Percentiles rank a stretch among this genome's conserved stretches.
phyloP scores from a whole-genome alignment of 1,284 basidiomycete species.

The Hemileia vastatrix region DNA sequence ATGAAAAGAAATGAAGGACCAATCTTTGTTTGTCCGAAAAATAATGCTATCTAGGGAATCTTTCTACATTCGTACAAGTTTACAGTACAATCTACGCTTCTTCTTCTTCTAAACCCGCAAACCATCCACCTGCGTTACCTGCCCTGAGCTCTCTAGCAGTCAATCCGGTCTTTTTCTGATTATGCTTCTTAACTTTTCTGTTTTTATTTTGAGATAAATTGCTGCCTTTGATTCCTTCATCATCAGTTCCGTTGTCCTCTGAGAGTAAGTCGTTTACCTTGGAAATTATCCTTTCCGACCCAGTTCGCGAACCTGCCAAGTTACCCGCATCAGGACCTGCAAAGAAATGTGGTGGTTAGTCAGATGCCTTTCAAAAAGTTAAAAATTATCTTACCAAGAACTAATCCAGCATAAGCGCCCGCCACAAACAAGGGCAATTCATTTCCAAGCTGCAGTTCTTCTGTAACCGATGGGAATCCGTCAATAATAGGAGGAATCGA shows the following conservation, averaged over 20 bases:
- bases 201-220: background rate
- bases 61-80: no score
- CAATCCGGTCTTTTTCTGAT: constrained; percentile 4
- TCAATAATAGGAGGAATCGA: constrained; percentile 12
- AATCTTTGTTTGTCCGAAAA: no score
- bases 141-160: constrained; percentile 19
- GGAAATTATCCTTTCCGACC: constrained; percentile 14
- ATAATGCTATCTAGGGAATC: no score
- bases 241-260: background rate
- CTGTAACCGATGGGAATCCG: constrained; percentile 15
- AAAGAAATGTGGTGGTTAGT: no score
- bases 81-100: no score
- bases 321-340: constrained; percentile 22
- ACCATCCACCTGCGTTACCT: constrained; percentile 22
- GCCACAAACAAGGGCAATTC: constrained; percentile 20
- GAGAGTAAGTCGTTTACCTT: constrained; percentile 21
- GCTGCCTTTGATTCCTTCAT: background rate
- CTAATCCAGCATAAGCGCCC: constrained; percentile 19
- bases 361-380: no score
- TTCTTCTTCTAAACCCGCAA: constrained; percentile 17
- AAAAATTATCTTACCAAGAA: constrained; percentile 14
- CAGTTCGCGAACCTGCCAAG: constrained; percentile 12
- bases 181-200: background rate
- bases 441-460: constrained; percentile 16
- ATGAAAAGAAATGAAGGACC: no score